phyloP scores from a whole-genome alignment of 768 basidiomycete genomes.

The Tylopilus plumbeoviolaceoides region DNA sequence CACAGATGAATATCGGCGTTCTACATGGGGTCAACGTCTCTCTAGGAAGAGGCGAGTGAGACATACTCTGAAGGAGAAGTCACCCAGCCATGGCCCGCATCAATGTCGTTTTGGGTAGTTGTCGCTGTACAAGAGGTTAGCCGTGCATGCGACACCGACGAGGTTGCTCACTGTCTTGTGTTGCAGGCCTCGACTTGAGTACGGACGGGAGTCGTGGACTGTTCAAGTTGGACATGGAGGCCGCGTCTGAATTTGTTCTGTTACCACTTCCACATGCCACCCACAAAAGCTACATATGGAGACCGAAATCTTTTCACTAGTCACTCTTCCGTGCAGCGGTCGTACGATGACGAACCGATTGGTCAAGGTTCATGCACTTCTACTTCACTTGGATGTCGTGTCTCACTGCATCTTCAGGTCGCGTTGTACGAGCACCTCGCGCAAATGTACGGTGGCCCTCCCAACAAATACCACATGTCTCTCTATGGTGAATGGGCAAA shows the following conservation, averaged over 20 bases:
- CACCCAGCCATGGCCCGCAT: conserved; percentile 51
- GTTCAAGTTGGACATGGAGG: conserved; percentile 15
- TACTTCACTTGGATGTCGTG: neutral
- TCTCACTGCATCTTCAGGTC: conserved; percentile 46
- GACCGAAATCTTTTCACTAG: conserved; percentile 20
- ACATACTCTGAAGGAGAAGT: conserved; percentile 64
- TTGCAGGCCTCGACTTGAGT: conserved; percentile 31
- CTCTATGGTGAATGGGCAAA: conserved; percentile 76
- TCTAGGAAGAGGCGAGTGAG: neutral
- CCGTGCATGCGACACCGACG: neutral
- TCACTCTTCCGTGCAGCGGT: conserved; percentile 33
- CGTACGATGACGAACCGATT: conserved; percentile 43
- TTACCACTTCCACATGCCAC: neutral
- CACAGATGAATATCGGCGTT: conserved; percentile 81
- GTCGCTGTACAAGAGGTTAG: conserved; percentile 33
- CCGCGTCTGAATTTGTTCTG: neutral
- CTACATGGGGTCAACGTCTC: conserved; percentile 33
- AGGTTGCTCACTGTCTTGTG: conserved; percentile 27
- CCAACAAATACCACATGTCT: conserved; percentile 56
- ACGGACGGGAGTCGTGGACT: conserved; percentile 32
- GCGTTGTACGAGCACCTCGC: conserved; percentile 88
- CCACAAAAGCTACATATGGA: conserved; percentile 9
- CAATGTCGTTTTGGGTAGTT: conserved; percentile 53
- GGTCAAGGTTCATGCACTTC: conserved; percentile 42
- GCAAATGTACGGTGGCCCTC: conserved; percentile 60